Conservation (phyloP, 2,329 filamentous ascomycete genomes). For the Fusarium penzigii region DNA sequence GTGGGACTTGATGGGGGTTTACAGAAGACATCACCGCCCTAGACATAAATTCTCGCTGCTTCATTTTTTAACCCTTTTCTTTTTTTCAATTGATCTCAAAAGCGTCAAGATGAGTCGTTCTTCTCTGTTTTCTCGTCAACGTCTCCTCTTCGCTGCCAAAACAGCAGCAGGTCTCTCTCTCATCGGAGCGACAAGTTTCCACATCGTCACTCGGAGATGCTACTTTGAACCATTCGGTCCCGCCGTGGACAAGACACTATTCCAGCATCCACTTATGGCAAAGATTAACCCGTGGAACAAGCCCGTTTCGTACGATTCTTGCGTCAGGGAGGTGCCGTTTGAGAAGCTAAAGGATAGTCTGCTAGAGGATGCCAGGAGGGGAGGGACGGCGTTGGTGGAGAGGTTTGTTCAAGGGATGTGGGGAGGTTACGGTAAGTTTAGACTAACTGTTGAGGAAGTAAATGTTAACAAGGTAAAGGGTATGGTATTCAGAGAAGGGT, state of each 20-base stretch:
- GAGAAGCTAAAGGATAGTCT: constrained; percentile 1
- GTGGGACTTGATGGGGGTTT: no score
- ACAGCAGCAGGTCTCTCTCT: constrained; percentile 2
- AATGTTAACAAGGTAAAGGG: background rate
- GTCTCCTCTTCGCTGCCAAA: constrained; percentile 1
- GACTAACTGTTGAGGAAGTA: accelerated
- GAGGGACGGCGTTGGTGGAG: constrained; percentile 19
- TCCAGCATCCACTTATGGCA: constrained; percentile 12
- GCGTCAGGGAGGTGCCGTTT: constrained; percentile 17
- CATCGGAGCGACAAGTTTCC: constrained; percentile 7
- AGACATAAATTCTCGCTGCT: no score
- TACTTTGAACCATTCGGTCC: constrained; percentile 22
- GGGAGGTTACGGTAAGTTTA: constrained; percentile 20
- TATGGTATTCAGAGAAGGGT: constrained; percentile 16
- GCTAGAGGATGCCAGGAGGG: constrained; percentile 13
- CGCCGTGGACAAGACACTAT: constrained; percentile 3
- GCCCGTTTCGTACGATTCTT: constrained; percentile 17
- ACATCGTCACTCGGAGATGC: constrained; percentile 20
- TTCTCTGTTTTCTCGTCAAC: background rate
- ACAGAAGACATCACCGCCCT: no score
- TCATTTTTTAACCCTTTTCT: no score
- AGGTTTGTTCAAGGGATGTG: constrained; percentile 17
- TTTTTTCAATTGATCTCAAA: no score
- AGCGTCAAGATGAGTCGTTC: background rate
- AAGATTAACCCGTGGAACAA: constrained; percentile 24